Base-by-base conservation (phyloP, 1,284 basidiomycete species). In the Tilletia setariae region DNA sequence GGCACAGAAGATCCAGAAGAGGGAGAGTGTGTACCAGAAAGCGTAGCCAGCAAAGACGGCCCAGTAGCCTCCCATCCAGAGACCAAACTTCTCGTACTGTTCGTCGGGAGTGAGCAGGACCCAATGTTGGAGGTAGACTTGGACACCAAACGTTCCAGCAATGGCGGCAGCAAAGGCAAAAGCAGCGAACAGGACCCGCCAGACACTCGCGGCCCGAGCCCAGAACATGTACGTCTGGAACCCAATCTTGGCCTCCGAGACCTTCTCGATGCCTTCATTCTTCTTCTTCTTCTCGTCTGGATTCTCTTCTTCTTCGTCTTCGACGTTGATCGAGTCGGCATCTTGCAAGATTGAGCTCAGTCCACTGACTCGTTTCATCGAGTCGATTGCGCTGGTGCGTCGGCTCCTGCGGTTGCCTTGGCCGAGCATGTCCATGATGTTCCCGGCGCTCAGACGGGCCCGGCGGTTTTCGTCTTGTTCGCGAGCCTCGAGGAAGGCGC, bases 51-150 rank as follows among this genome's bases (percentile, higher is more conserved):
- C 11, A 16, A 49, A 23, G 19, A 65, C 19, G 9, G 23, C 61
- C 25, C 23, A 8, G 30, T 65, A 72, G 23, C 72, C 72, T 25
- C 47, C 67, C 25, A 70, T 49, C 73, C 70, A 70, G 11, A 25
- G 43, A 3, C 68, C 72, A 51, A 65, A 64, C 4, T 66, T 67
- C 19, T 63, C 43, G 66, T 19, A 9, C 16, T n/a, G 25, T 23
- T 32, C n/a, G 16, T 15, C 61, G 9, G n/a, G n/a, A 16, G 15
- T 15, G 25, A 19, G 21, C 16, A 23, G 25, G 13, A 32, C 32
- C 61, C 61, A 63, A 19, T 63, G 21, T 32, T 63, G 25, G 30
- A 63, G 23, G 15, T 30, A 25, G 25, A 63, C 32, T 40, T 63
- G 61, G 1, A n/a, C 23, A 40, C 25, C 61, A 23, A 63, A 19